Percentiles rank a stretch among this genome's conserved stretches.
These are phyloP conservation scores for Colletotrichum liriopes DNA, from an alignment of 2,329 filamentous ascomycete species.

Conservation along the genomic window DNA sequence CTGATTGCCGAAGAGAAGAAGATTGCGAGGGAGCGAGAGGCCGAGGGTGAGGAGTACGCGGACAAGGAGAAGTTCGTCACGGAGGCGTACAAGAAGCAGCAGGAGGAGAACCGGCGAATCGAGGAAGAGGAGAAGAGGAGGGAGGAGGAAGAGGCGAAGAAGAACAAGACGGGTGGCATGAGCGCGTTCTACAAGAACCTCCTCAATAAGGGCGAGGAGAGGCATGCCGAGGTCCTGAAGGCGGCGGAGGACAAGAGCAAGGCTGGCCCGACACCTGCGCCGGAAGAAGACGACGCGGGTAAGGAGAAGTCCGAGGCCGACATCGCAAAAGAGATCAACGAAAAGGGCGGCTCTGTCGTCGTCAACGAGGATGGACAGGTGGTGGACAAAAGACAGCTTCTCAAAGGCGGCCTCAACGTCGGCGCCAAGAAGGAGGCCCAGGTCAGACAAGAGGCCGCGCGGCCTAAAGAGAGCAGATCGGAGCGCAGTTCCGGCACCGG, in stretches of 20 bases:
- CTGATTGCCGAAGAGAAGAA: constrained; percentile 86
- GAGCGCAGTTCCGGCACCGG: constrained; percentile 47
- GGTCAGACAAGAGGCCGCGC: constrained; percentile 45
- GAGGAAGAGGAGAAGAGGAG: constrained; percentile 80
- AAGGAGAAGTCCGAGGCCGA: constrained; percentile 73
- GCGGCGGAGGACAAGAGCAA: constrained; percentile 73
- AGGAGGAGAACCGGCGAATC: constrained; percentile 79
- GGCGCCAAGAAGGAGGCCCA: constrained; percentile 73
- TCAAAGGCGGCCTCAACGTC: constrained; percentile 83
- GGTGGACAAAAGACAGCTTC: constrained; percentile 86
- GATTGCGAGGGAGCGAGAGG: constrained; percentile 82
- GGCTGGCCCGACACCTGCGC: constrained; percentile 51
- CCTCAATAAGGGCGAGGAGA: constrained; percentile 78
- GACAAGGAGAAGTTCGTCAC: constrained; percentile 92
- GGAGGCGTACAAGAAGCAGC: constrained; percentile 85
- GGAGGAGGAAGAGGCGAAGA: constrained; percentile 76
- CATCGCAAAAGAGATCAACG: constrained; percentile 77
- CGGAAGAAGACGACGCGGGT: constrained; percentile 54
- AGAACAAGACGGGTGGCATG: constrained; percentile 80
- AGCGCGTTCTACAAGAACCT: constrained; percentile 83
- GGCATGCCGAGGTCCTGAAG: constrained; percentile 79
- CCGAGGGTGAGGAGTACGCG: constrained; percentile 84
- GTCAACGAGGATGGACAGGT: constrained; percentile 89
- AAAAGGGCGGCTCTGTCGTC: constrained; percentile 72
- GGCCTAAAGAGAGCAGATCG: constrained; percentile 42